Conservation (phyloP, 2,329 filamentous ascomycete species). For the Ceratocystis destructans region DNA sequence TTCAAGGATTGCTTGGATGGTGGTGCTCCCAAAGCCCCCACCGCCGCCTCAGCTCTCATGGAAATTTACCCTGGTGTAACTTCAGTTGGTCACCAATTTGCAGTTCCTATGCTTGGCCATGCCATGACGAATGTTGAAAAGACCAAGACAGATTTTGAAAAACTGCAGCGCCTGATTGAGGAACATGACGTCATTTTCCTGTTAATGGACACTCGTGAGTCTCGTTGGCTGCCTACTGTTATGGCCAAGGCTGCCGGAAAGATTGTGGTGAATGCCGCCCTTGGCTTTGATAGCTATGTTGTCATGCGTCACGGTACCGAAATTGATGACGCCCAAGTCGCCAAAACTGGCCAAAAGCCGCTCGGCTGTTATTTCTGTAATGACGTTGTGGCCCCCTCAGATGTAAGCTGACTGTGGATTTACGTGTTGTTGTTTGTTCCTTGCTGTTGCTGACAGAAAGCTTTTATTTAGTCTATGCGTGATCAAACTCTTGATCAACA, state of each 20-base stretch:
- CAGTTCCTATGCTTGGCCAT: slow-evolving; percentile 92
- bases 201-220: slow-evolving; percentile 94
- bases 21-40: slow-evolving; percentile 66
- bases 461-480: slow-evolving; percentile 59
- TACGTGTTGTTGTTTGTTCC: too few relatives aligned
- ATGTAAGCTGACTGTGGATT: slow-evolving; percentile 46
- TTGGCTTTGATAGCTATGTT: slow-evolving; percentile 93
- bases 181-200: slow-evolving; percentile 87
- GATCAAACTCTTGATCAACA: slow-evolving; percentile 94
- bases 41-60: slow-evolving; percentile 65
- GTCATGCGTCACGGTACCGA: slow-evolving; percentile 88
- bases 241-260: slow-evolving; percentile 90
- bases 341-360: slow-evolving; percentile 50
- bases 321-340: slow-evolving; percentile 32
- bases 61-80: slow-evolving; percentile 88
- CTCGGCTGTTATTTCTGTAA: slow-evolving; percentile 98
- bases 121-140: slow-evolving; percentile 53
- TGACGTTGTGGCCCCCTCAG: slow-evolving; percentile 84
- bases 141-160: slow-evolving; percentile 60
- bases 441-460: slow-evolving; percentile 11
- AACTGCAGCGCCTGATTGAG: slow-evolving; percentile 59
- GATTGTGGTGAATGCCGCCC: slow-evolving; percentile 89
- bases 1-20: slow-evolving; percentile 82
- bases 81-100: slow-evolving; percentile 62
- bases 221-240: slow-evolving; percentile 85